Evolutionary conservation across 495 filamentous ascomycete species (phyloP).

Genomic region (Mytilinidion resinicola): DNA sequence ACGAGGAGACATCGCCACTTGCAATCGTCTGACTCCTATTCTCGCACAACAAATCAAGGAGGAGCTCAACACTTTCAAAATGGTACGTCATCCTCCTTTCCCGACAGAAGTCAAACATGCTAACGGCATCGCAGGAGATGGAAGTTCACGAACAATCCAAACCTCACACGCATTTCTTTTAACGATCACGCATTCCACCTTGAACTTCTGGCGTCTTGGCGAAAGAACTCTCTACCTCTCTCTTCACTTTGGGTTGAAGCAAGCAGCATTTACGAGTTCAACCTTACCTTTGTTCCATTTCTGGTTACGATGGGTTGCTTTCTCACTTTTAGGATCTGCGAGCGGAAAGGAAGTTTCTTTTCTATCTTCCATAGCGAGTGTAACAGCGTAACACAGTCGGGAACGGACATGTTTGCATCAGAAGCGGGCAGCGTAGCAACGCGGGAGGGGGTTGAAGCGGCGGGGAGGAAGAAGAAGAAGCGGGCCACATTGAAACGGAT

Average conservation of each 20-base stretch:
- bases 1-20: conserved; percentile 92
- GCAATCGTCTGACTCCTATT: conserved; percentile 94
- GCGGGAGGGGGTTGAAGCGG: neutral
- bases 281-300: conserved; percentile 23
- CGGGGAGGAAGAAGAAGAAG: conserved; percentile 10
- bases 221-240: conserved; percentile 15
- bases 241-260: conserved; percentile 16
- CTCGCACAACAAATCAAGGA: conserved; percentile 99
- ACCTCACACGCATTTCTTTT: conserved; percentile 99
- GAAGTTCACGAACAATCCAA: conserved; percentile 98
- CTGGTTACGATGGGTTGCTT: conserved; percentile 26
- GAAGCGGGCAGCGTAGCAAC: conserved; percentile 11
- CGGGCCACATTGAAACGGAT: conserved; percentile 2
- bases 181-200: conserved; percentile 28
- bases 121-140: conserved; percentile 72
- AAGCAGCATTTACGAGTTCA: conserved; percentile 25
- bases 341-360: conserved; percentile 15
- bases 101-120: neutral
- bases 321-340: conserved; percentile 19
- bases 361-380: conserved; percentile 27
- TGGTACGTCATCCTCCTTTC: conserved; percentile 53
- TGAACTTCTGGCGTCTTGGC: conserved; percentile 29
- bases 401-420: conserved; percentile 9
- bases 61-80: conserved; percentile 98
- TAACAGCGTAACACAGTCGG: conserved; percentile 21